Evolutionary conservation across 2,329 filamentous ascomycete genomes (phyloP).

Genomic region (Ilyonectria robusta): DNA sequence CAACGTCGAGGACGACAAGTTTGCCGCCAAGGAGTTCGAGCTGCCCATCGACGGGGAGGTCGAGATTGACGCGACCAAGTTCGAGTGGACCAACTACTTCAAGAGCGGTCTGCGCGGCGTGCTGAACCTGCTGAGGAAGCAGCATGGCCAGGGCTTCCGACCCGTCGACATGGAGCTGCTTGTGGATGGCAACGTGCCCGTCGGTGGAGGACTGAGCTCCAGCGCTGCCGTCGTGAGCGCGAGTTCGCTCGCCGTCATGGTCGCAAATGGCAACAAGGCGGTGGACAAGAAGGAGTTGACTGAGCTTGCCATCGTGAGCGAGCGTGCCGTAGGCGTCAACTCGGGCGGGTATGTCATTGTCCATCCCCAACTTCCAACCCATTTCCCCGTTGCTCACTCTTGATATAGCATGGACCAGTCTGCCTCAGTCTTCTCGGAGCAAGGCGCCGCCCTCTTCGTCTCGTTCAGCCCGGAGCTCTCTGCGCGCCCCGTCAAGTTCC

Average conservation of each 20-base stretch:
- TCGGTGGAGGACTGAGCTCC: constrained; percentile 92
- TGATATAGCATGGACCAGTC: constrained; percentile 90
- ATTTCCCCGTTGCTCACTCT: constrained; percentile 42
- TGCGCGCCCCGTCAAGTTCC: constrained; percentile 85
- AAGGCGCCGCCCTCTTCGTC: constrained; percentile 89
- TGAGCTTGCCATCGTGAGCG: constrained; percentile 93
- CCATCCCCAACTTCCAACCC: background rate
- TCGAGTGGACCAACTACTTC: constrained; percentile 99
- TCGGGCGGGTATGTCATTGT: constrained; percentile 81
- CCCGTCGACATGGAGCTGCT: constrained; percentile 86
- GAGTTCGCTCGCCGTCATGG: constrained; percentile 88
- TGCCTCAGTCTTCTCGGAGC: constrained; percentile 92
- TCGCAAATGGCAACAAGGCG: constrained; percentile 82
- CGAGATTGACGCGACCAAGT: constrained; percentile 86
- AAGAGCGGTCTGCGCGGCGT: constrained; percentile 90
- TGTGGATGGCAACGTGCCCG: constrained; percentile 92
- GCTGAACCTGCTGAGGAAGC: constrained; percentile 80
- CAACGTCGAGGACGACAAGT: constrained; percentile 84
- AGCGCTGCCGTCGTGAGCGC: constrained; percentile 95
- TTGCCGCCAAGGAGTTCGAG: constrained; percentile 81
- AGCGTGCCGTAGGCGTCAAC: constrained; percentile 95
- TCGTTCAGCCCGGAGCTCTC: constrained; percentile 86
- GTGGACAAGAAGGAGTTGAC: constrained; percentile 94
- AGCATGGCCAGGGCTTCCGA: constrained; percentile 71
- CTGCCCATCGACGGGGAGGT: constrained; percentile 74